Evolutionary conservation across 2,329 filamentous ascomycete species (phyloP).

Genomic region (Colletotrichum spinosum): DNA sequence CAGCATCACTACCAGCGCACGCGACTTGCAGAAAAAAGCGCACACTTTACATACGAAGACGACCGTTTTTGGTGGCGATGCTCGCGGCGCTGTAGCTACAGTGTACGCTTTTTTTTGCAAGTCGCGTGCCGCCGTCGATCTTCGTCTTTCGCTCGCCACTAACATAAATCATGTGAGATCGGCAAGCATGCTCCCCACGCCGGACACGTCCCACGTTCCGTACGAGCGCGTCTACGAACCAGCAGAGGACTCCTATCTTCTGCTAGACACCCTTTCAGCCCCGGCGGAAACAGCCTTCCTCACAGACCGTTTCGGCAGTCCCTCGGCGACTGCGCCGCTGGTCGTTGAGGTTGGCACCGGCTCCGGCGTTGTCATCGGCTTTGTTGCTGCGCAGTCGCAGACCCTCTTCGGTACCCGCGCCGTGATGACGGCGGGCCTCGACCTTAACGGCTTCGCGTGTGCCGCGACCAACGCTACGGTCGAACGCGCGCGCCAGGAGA

Average conservation of each 20-base stretch:
- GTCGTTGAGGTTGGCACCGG: slow-evolving; percentile 90
- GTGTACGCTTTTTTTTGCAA: too few species aligned
- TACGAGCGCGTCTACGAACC: slow-evolving; percentile 94
- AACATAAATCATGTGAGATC: slow-evolving; percentile 1
- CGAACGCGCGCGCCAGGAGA: slow-evolving; percentile 52
- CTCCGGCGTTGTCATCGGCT: slow-evolving; percentile 93
- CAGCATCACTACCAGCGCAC: slow-evolving; percentile 1
- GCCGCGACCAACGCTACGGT: slow-evolving; percentile 79
- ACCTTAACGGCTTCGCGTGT: slow-evolving; percentile 89
- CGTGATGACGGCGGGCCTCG: slow-evolving; percentile 80
- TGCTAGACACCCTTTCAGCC: slow-evolving; percentile 90
- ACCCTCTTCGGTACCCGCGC: slow-evolving; percentile 78
- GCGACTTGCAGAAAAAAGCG: too few species aligned
- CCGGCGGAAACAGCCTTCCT: slow-evolving; percentile 77
- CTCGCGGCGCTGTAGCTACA: too few species aligned
- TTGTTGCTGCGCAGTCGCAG: slow-evolving; percentile 80
- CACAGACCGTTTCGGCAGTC: slow-evolving; percentile 65
- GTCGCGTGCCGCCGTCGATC: too few species aligned
- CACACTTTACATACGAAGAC: too few species aligned
- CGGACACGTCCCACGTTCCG: slow-evolving; percentile 90
- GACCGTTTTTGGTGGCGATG: too few species aligned
- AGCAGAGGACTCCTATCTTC: slow-evolving; percentile 93
- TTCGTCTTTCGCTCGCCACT: too few species aligned
- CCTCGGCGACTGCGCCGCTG: slow-evolving; percentile 61
- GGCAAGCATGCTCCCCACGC: slow-evolving; percentile 85